Evolutionary conservation across 768 basidiomycete species (phyloP), one percentile per base, ranked within the genome.

Genomic region (Auricularia heimuer): DNA sequence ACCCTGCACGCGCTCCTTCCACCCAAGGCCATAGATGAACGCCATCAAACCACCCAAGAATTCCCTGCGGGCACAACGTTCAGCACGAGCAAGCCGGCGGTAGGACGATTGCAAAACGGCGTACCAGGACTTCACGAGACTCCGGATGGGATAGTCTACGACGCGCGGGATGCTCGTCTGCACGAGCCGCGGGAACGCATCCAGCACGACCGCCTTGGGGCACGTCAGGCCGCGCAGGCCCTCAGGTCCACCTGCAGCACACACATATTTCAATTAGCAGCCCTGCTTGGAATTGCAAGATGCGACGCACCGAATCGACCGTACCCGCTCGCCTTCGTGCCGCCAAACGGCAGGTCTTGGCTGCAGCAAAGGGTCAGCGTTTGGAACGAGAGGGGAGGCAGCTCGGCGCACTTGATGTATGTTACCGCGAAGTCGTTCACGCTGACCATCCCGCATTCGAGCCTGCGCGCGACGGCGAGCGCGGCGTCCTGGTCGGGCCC

Each of bases 401-500:
- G 56, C 8, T 29, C 6, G 56, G 29, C 56, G 37, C 8, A 79
- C 86, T 79, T 71, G n/a, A 91, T 86, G 72, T 94, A 93, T 77
- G 87, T 93, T 7, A 89, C 88, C 12, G 84, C 94, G 72, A 93
- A 97, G 77, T 98, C 97, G 70, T 98, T 98, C 67, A 97, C 81
- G 21, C 94, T 88, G 3, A 98, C 96, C 97, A 99, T 98, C 58
- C 96, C 96, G 70, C 93, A 95, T 63, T 96, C 86, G 62, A 99
- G 78, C 61, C 80, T 77, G 69, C 86, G 85, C 35, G 94, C 94
- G 24, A 98, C 88, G 61, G 87, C 79, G 63, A 92, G 69, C 71
- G 92, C 94, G 54, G 89, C 78, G 47, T 83, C 81, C 73, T 89
- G 88, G 71, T 91, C 85, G 10, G 88, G 88, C 8, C 97, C 97